Percentiles rank a stretch among this genome's conserved stretches.
Conservation (phyloP, 2,329 filamentous ascomycete genomes). For the Colletotrichum phormii region DNA sequence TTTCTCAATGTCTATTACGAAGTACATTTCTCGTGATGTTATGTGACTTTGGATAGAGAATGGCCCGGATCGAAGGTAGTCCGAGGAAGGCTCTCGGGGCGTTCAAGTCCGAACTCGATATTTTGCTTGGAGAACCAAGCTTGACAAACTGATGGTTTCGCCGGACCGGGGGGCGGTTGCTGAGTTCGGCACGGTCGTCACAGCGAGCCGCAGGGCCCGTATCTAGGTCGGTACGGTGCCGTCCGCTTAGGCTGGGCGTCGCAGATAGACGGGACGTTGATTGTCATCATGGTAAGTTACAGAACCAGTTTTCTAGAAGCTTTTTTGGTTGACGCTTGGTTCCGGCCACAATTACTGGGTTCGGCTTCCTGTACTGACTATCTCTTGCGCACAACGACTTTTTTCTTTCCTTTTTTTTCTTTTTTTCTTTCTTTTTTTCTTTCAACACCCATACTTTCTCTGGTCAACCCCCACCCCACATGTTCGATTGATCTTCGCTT, state of each 20-base stretch:
- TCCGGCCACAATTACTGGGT: not conserved
- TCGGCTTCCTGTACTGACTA: not conserved
- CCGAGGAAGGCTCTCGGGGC: not conserved
- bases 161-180: too few relatives aligned
- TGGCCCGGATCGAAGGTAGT: not conserved
- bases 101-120: not conserved
- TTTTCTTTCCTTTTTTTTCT: not conserved
- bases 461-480: constrained; percentile 1
- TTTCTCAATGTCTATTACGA: not conserved
- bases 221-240: not conserved
- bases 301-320: too few relatives aligned
- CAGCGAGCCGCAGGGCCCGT: not conserved
- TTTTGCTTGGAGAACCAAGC: not conserved
- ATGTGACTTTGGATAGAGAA: not conserved
- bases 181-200: not conserved
- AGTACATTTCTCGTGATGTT: too few relatives aligned
- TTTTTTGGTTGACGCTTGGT: not conserved
- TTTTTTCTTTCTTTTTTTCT: not conserved
- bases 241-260: constrained; percentile 7
- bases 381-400: not conserved
- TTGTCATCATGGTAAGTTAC: not conserved
- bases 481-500: constrained; percentile 23
- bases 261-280: not conserved
- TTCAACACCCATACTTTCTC: not conserved
- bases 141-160: not conserved